A percentile compares a stretch with the other conserved stretches of the same genome.
Conservation (phyloP, 192 early-diverging fungal species). For the Backusella macrospora region DNA sequence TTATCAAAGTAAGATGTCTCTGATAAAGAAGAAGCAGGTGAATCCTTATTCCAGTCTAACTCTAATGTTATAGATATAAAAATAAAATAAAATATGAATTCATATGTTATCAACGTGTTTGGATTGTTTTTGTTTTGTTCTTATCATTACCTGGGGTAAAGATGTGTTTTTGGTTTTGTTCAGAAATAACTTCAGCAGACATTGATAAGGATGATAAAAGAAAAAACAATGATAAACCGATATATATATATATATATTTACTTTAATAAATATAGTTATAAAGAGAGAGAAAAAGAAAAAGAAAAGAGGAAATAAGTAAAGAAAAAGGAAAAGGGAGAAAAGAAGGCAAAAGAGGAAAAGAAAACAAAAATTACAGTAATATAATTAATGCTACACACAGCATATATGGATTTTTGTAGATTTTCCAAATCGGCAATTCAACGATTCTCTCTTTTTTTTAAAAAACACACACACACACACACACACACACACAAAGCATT, state of each 20-base stretch:
- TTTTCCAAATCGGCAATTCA: too few relatives aligned
- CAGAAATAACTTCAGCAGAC: neutral
- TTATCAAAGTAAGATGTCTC: slow-evolving; percentile 11
- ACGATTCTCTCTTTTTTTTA: too few relatives aligned
- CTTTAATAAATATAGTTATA: neutral
- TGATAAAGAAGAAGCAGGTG: slow-evolving; percentile 5
- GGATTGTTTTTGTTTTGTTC: neutral
- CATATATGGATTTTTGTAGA: too few relatives aligned
- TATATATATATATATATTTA: too few relatives aligned
- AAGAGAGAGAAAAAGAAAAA: neutral
- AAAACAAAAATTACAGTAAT: neutral
- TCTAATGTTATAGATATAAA: neutral
- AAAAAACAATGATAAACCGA: neutral
- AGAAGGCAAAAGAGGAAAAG: neutral
- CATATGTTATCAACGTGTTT: neutral
- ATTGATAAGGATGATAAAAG: neutral
- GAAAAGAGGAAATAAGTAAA: neutral
- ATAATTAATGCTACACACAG: neutral
- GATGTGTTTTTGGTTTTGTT: neutral
- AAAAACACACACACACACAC: too few relatives aligned
- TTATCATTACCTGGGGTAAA: neutral
- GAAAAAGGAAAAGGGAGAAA: neutral
- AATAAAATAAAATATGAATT: neutral
- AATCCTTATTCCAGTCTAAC: slow-evolving; percentile 6
- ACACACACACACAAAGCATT: too few relatives aligned